A percentile compares a stretch with the other conserved stretches of the same genome.
Evolutionary conservation across 768 basidiomycete genomes (phyloP).

Genomic region (Tephrocybe rancida): DNA sequence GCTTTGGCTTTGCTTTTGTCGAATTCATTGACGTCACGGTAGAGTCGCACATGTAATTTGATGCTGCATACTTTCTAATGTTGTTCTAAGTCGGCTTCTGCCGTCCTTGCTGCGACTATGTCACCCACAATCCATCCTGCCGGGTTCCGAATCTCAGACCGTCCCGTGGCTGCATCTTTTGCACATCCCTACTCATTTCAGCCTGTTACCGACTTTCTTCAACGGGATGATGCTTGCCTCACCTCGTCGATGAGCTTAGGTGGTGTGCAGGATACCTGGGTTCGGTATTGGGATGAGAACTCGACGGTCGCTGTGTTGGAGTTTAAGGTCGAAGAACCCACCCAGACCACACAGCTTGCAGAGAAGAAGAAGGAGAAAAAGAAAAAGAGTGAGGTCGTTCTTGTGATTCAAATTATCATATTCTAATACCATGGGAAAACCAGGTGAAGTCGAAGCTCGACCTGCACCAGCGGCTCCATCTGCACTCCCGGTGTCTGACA

Average conservation of each 20-base stretch:
- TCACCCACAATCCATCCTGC: slow-evolving; percentile 84
- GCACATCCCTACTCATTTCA: slow-evolving; percentile 92
- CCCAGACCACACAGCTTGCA: slow-evolving; percentile 34
- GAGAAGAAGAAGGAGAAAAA: slow-evolving; percentile 63
- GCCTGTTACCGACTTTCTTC: slow-evolving; percentile 71
- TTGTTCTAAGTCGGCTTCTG: slow-evolving; percentile 69
- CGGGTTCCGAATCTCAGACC: slow-evolving; percentile 92
- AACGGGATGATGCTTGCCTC: slow-evolving; percentile 78
- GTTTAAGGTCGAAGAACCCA: slow-evolving; percentile 73
- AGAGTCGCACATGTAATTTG: slow-evolving; percentile 19
- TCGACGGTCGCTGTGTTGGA: slow-evolving; percentile 76
- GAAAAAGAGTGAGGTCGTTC: slow-evolving; percentile 55
- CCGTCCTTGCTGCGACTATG: slow-evolving; percentile 84
- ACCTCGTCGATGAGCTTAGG: slow-evolving; percentile 68
- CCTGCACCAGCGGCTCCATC: slow-evolving; percentile 56
- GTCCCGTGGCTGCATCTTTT: slow-evolving; percentile 90
- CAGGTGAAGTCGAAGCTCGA: slow-evolving; percentile 33
- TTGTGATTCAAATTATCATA: neutral
- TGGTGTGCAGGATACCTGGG: slow-evolving; percentile 72
- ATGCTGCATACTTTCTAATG: slow-evolving; percentile 7
- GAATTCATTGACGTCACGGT: slow-evolving; percentile 89
- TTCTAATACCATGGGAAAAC: neutral
- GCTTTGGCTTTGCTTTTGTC: slow-evolving; percentile 94
- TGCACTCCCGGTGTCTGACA: slow-evolving; percentile 71
- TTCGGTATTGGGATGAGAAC: slow-evolving; percentile 91